Evolutionary conservation across 1,284 basidiomycete species (phyloP).

Genomic region (Moesziomyces sp.): DNA sequence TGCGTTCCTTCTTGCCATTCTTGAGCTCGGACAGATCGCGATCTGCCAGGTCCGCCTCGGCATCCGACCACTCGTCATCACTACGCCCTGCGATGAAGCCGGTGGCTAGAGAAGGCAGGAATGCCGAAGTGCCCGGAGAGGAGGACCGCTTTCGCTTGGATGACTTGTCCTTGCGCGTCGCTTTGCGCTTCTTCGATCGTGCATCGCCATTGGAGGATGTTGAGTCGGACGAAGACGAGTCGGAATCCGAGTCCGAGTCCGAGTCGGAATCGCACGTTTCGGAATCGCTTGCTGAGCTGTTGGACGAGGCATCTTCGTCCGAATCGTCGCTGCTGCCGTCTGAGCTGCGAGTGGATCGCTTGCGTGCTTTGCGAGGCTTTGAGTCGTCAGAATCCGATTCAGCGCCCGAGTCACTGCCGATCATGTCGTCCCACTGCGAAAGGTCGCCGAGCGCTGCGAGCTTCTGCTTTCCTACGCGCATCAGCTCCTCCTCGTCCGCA

Average conservation of each 20-base stretch:
- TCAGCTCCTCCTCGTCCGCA: conserved; percentile 32
- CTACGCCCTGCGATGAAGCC: conserved; percentile 81
- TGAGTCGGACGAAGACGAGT: conserved; percentile 17
- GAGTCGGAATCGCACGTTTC: conserved; percentile 60
- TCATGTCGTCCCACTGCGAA: conserved; percentile 46
- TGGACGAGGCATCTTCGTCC: not conserved
- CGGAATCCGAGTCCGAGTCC: conserved; percentile 60
- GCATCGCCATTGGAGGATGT: too few relatives aligned
- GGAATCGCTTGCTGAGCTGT: conserved; percentile 62
- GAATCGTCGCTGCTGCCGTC: conserved; percentile 15
- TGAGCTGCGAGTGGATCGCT: not conserved
- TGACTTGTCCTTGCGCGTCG: conserved; percentile 3
- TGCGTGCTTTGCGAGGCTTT: not conserved
- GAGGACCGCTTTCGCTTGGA: conserved; percentile 12
- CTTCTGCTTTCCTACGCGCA: conserved; percentile 36
- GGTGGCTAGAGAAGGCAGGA: conserved; percentile 85
- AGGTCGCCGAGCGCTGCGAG: conserved; percentile 48
- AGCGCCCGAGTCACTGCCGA: conserved; percentile 36
- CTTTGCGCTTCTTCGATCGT: conserved; percentile 25
- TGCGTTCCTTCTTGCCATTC: conserved; percentile 70
- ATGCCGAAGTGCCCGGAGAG: conserved; percentile 74
- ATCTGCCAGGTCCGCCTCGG: conserved; percentile 75
- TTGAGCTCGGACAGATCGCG: conserved; percentile 69
- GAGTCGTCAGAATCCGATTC: conserved; percentile 26
- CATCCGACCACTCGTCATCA: conserved; percentile 77